Evolutionary conservation across 495 filamentous ascomycete genomes (phyloP).

Genomic region (Aspergillus mulundensis): DNA sequence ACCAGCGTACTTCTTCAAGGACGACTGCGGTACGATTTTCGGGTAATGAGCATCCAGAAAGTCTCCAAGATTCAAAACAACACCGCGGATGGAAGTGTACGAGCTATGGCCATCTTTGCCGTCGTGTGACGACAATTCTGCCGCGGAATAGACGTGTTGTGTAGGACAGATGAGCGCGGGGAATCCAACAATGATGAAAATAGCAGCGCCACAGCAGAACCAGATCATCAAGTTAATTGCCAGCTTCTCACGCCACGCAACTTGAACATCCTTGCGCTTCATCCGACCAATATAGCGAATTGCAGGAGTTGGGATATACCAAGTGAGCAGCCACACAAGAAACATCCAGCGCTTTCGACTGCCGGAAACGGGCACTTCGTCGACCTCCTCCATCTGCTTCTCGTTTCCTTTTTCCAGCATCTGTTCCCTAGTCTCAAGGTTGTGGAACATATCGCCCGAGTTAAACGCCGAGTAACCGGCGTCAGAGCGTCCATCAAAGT

Average conservation of each 20-base stretch:
- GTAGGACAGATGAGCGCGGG: constrained; percentile 85
- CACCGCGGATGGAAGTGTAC: constrained; percentile 79
- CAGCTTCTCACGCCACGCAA: constrained; percentile 94
- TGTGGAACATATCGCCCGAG: constrained; percentile 95
- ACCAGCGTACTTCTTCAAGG: constrained; percentile 76
- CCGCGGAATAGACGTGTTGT: constrained; percentile 78
- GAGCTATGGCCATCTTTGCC: constrained; percentile 63
- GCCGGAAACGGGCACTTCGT: constrained; percentile 71
- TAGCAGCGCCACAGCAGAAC: constrained; percentile 70
- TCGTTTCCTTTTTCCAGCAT: constrained; percentile 96
- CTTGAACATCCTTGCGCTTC: constrained; percentile 87
- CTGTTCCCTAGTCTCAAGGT: constrained; percentile 86
- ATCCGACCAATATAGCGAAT: constrained; percentile 78
- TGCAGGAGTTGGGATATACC: constrained; percentile 78
- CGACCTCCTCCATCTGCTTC: constrained; percentile 84
- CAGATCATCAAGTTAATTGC: constrained; percentile 99
- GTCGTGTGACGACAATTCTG: constrained; percentile 68
- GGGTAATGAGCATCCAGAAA: constrained; percentile 83
- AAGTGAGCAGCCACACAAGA: constrained; percentile 82
- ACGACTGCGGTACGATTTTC: constrained; percentile 59
- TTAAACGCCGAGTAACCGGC: constrained; percentile 85
- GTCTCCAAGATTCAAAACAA: constrained; percentile 76
- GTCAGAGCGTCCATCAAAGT: constrained; percentile 82
- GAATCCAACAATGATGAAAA: constrained; percentile 88
- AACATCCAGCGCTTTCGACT: constrained; percentile 89